Evolutionary conservation across 179 eudicot genomes (phyloP), one percentile per base, ranked within the genome.

Genomic region (Spergularia azorica): DNA sequence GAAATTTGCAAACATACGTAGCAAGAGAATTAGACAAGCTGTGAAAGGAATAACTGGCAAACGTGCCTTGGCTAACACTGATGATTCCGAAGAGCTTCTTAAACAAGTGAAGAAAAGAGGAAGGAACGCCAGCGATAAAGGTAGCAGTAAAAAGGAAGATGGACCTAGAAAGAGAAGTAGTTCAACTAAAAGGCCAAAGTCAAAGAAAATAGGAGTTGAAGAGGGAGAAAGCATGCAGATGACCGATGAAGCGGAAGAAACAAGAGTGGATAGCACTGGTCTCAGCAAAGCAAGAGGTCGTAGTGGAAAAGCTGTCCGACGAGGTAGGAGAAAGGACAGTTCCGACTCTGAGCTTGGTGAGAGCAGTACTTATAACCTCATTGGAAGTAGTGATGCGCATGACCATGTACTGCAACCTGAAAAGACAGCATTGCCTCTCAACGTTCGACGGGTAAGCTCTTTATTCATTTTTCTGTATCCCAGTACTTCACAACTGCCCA

Each of bases 1-100:
- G 85, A 88, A 87, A 82, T 95, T 95, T 85, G 98, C 98, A 6
- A 95, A 95, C 87, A 91, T 95, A 74, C 93, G 95, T 64, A 95
- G 98, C 75, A 95, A 88, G 89, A 91, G 98, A 87, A 87, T 95
- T 60, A 84, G 85, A 58, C 87, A 93, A 73, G 97, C 98, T 74
- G 86, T 95, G 32, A 93, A 88, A 87, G 93, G 93, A 71, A 88
- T 91, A 64, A 79, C 86, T 18, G 88, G 88, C 71, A 81, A 84
- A 56, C 82, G 80, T 55, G 87, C 92, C 78, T 57, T 50, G 73
- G 79, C 76, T 75, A 84, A 86, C 58, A 56, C 77, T 36, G 87
- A 82, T 69, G 69, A 72, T 61, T 75, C 50, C 20, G 79, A 74
- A 70, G 86, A 82, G 64, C 64, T 38, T 73, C 65, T 89, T 63